Base-by-base conservation (phyloP, 1,284 basidiomycete species). In the Irpex lacteus region DNA sequence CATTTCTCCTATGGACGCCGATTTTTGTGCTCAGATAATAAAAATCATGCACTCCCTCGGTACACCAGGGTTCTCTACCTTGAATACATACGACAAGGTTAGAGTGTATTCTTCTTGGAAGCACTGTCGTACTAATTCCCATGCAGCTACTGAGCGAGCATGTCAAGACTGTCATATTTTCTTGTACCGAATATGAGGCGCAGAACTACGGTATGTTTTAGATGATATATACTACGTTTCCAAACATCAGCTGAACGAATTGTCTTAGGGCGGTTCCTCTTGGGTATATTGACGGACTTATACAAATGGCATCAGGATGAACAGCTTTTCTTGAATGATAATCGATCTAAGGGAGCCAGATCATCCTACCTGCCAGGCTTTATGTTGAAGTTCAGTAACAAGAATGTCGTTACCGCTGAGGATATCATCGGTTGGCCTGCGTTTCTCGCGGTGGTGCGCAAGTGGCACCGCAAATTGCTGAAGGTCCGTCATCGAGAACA, bases 141-240 rank as follows among this genome's bases (percentile, higher is more conserved):
- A 71, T 44, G 69, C 53, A 95, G 88, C 80, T 97, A 34, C 87
- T 98, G 61, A 88, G 90, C 38, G 91, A 95, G 66, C 89, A 94
- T 68, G 83, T 96, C 55, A 90, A 93, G 55, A 88, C 90, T 6
- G 85, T 96, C 8, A 82, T 98, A 32, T 98, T 96, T 74, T 91
- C 93, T 1, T 96, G 94, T 70, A 98, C 95, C 60, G 97, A 98
- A 79, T 95, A 94, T 70, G 97, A 99, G 77, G 96, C 96, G 5
- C 88, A 92, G 63, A 99, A 98, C 76, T 96, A 96, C 72, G 96
- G 95, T 34, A n/a, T 32, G 2, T 63, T 32, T 58, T 59, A 15
- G 38, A 26, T 26, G 4, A 26, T 26, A 26, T 26, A 26, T 26
- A 26, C 26, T 26, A 26, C 26, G 26, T 3, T 26, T 3, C 26